Conservation (phyloP, 306 rosid species). For the Ceratonia siliqua region DNA sequence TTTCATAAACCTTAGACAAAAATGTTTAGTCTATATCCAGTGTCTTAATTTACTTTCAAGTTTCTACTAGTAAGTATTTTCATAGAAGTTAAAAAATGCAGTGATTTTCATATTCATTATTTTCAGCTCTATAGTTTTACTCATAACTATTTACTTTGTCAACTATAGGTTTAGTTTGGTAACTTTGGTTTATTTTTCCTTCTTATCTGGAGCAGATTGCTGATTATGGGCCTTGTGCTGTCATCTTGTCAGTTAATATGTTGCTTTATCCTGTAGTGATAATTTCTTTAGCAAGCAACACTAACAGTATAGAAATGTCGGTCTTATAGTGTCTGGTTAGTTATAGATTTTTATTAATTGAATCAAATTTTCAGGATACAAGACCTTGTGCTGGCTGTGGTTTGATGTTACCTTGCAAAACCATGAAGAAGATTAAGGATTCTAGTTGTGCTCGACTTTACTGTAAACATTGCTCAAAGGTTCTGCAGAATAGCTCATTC, state of each 20-base stretch:
- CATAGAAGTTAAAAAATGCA: neutral
- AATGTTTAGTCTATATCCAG: neutral
- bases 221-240: slow-evolving; percentile 39
- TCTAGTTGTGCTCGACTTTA: slow-evolving; percentile 47
- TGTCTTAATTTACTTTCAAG: neutral
- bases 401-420: slow-evolving; percentile 53
- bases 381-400: slow-evolving; percentile 80
- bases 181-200: neutral
- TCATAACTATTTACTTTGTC: neutral
- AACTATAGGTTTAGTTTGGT: neutral
- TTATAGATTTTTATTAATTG: slow-evolving; percentile 26
- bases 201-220: neutral
- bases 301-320: neutral
- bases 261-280: slow-evolving; percentile 12
- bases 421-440: slow-evolving; percentile 57
- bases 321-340: neutral
- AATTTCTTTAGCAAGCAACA: slow-evolving; percentile 7
- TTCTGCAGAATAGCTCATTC: slow-evolving; percentile 19
- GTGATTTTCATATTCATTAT: neutral
- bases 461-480: slow-evolving; percentile 87
- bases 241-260: slow-evolving; percentile 22
- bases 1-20: neutral
- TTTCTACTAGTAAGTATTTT: neutral
- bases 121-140: neutral
- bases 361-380: slow-evolving; percentile 54